Evolutionary conservation across 768 basidiomycete genomes (phyloP).

Genomic region (Lactarius deliciosus): DNA sequence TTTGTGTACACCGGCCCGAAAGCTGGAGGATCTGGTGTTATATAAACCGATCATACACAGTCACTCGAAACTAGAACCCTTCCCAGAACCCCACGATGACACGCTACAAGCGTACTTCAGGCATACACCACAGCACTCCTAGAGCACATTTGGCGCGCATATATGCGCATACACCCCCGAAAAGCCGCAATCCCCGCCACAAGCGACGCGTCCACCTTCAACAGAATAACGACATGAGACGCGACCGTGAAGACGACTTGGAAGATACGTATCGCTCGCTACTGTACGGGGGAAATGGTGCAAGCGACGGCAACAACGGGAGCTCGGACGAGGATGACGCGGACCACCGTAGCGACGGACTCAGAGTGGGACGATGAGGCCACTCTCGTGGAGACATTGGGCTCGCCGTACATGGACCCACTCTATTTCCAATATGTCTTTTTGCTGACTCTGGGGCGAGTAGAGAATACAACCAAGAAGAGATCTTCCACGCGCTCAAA

Average conservation of each 20-base stretch:
- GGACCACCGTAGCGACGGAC: slow-evolving; percentile 7
- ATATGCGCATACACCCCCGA: slow-evolving; percentile 13
- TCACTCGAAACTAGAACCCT: too few relatives aligned
- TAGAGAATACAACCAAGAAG: slow-evolving; percentile 5
- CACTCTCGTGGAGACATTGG: slow-evolving; percentile 17
- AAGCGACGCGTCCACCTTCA: slow-evolving; percentile 4
- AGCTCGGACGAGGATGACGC: neutral
- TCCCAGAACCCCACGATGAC: neutral
- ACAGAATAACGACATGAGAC: neutral
- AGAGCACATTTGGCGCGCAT: neutral
- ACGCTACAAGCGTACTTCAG: slow-evolving; percentile 7
- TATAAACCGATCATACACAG: too few relatives aligned
- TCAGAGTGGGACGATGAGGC: slow-evolving; percentile 18
- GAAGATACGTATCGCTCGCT: slow-evolving; percentile 14
- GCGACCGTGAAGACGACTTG: neutral
- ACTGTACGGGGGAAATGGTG: neutral
- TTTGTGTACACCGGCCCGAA: too few relatives aligned
- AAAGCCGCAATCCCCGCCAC: neutral
- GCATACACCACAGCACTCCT: neutral
- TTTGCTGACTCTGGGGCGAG: slow-evolving; percentile 6
- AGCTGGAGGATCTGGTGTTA: too few relatives aligned
- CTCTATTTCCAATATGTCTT: too few relatives aligned
- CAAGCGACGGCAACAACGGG: neutral
- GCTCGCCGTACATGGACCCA: slow-evolving; percentile 9
- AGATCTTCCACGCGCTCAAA: slow-evolving; percentile 8